A percentile compares a stretch with the other conserved stretches of the same genome.
phyloP scores from a whole-genome alignment of 495 filamentous ascomycete genomes.

The Barbatosphaeria neglecta region DNA sequence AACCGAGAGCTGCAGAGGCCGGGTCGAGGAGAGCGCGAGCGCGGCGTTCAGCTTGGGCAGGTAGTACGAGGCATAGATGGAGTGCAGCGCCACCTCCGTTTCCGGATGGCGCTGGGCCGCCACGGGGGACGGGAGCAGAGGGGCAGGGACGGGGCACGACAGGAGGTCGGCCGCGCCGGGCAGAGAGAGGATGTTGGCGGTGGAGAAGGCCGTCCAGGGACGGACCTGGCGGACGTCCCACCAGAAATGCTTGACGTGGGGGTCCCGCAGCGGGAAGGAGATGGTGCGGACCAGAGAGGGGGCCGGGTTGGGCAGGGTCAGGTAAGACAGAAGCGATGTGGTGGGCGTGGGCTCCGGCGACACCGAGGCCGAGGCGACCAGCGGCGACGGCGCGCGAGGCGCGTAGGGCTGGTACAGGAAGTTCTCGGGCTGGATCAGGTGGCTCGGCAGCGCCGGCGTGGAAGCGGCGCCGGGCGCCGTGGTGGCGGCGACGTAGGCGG shows the following conservation, averaged over 20 bases:
- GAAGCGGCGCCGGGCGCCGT: slow-evolving; percentile 16
- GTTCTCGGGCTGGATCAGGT: slow-evolving; percentile 20
- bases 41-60: slow-evolving; percentile 71
- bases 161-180: slow-evolving; percentile 64
- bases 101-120: slow-evolving; percentile 52
- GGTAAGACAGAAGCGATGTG: slow-evolving; percentile 64
- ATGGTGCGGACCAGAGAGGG: slow-evolving; percentile 73
- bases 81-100: slow-evolving; percentile 58
- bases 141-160: slow-evolving; percentile 50
- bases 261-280: slow-evolving; percentile 55
- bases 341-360: slow-evolving; percentile 35
- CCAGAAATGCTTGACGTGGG: slow-evolving; percentile 75
- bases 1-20: slow-evolving; percentile 47
- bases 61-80: slow-evolving; percentile 57
- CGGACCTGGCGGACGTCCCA: slow-evolving; percentile 86
- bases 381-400: slow-evolving; percentile 39
- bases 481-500: slow-evolving; percentile 47
- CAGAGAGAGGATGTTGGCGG: slow-evolving; percentile 60
- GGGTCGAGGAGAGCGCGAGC: slow-evolving; percentile 52
- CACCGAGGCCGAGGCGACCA: slow-evolving; percentile 25
- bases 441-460: slow-evolving; percentile 18
- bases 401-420: slow-evolving; percentile 34
- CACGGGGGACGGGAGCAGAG: slow-evolving; percentile 49
- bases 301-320: slow-evolving; percentile 67
- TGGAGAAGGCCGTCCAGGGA: slow-evolving; percentile 66